A percentile compares a stretch with the other conserved stretches of the same genome.
These are phyloP conservation scores for Termitomyces sp. DNA, from an alignment of 768 basidiomycete species.

Conservation along the genomic window DNA sequence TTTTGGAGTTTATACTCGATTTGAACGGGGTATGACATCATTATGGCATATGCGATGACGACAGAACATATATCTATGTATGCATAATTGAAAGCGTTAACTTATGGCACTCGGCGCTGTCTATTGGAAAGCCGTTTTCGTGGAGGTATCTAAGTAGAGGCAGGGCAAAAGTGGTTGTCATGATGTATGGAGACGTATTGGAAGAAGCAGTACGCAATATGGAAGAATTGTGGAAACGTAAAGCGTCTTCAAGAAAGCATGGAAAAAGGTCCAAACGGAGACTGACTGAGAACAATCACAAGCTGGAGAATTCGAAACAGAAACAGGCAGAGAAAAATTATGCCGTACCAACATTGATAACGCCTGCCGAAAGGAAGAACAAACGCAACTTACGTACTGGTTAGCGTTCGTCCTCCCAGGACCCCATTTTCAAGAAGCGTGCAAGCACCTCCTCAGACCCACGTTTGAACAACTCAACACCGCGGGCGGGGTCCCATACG, in stretches of 20 bases:
- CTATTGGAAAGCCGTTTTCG: neutral
- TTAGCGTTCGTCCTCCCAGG: slow-evolving; percentile 52
- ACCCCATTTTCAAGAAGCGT: slow-evolving; percentile 75
- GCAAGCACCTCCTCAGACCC: slow-evolving; percentile 86
- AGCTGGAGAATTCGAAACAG: neutral
- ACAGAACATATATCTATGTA: neutral
- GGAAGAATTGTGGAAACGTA: neutral
- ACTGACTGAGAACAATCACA: neutral
- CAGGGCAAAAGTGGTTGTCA: neutral
- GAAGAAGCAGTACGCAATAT: neutral
- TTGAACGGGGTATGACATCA: slow-evolving; percentile 7
- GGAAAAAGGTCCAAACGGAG: neutral
- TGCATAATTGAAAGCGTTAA: neutral
- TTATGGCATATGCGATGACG: slow-evolving; percentile 3
- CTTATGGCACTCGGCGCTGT: neutral
- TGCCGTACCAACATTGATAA: neutral
- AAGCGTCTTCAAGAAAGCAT: neutral
- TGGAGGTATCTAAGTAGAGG: neutral
- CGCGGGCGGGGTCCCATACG: slow-evolving; percentile 83
- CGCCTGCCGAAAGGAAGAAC: neutral
- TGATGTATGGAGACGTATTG: neutral
- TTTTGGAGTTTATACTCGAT: neutral
- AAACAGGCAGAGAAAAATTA: neutral
- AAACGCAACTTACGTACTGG: neutral
- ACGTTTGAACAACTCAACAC: slow-evolving; percentile 80